Percentiles rank a stretch among this genome's conserved stretches.
Conservation (phyloP, 1,284 basidiomycete genomes). For the Papiliotrema fonsecae region DNA sequence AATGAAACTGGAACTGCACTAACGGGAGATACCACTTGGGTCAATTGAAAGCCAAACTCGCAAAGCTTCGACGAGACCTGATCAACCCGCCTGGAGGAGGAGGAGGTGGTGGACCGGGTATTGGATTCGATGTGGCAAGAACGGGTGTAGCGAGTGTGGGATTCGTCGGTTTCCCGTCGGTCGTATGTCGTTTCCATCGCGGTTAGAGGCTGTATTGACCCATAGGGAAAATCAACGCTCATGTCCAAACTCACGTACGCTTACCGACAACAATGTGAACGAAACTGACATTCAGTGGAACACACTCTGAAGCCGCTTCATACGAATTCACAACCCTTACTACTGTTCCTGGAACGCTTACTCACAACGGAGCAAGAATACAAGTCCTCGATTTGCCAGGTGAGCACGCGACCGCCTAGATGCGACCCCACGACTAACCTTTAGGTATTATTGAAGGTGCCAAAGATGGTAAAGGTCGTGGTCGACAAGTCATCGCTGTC, state of each 20-base stretch:
- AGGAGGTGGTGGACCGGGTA: constrained; percentile 78
- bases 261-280: neutral
- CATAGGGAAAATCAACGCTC: constrained; percentile 70
- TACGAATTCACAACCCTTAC: constrained; percentile 86
- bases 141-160: constrained; percentile 95
- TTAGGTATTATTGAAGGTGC: constrained; percentile 98
- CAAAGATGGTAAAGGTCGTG: constrained; percentile 95
- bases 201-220: neutral
- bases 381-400: constrained; percentile 54
- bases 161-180: constrained; percentile 63
- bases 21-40: constrained; percentile 80
- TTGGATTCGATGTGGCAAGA: constrained; percentile 94
- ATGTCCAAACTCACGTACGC: constrained; percentile 88
- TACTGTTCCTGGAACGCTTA: constrained; percentile 85
- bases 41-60: constrained; percentile 96
- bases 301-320: constrained; percentile 93
- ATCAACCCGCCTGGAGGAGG: constrained; percentile 72
- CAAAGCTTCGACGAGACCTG: constrained; percentile 91
- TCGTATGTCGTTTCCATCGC: constrained; percentile 9
- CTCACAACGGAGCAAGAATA: constrained; percentile 57
- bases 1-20: neutral
- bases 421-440: constrained; percentile 51
- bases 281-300: constrained; percentile 54
- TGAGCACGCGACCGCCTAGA: constrained; percentile 4
- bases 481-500: constrained; percentile 90